Evolutionary conservation across 2,329 filamentous ascomycete genomes (phyloP).

Genomic region (Fusarium fujikuroi): DNA sequence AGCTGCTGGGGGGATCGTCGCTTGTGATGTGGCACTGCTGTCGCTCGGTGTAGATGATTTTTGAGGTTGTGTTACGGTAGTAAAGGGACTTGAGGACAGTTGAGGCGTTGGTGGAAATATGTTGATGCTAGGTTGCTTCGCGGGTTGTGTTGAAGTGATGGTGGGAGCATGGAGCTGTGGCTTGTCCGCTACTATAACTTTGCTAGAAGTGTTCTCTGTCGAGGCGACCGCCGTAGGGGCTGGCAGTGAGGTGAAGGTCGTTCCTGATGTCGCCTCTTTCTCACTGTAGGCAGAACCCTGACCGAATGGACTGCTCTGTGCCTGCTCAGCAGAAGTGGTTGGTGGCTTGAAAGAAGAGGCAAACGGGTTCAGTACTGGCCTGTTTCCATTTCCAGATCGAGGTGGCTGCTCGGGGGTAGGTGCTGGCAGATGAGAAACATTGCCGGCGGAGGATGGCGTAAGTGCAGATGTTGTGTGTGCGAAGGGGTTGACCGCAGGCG

Average conservation of each 20-base stretch:
- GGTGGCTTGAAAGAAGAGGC: constrained; percentile 14
- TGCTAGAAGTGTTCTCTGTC: background rate
- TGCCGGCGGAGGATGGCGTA: constrained; percentile 6
- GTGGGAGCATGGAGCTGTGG: background rate
- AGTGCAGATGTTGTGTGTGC: constrained; percentile 13
- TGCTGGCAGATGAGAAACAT: constrained; percentile 7
- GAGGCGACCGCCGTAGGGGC: background rate
- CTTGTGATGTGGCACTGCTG: background rate
- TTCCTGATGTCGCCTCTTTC: background rate
- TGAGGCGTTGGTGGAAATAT: constrained; percentile 30
- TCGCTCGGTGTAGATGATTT: background rate
- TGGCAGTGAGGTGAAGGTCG: constrained; percentile 17
- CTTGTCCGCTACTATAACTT: background rate
- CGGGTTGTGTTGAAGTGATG: background rate
- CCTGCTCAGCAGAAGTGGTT: background rate
- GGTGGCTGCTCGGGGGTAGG: background rate
- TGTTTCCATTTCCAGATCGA: constrained; percentile 4
- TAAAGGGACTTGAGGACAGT: constrained; percentile 18
- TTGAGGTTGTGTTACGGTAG: constrained; percentile 13
- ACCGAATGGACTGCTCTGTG: constrained; percentile 22
- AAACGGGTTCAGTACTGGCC: constrained; percentile 29
- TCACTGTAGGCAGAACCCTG: constrained; percentile 2
- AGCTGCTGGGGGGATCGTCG: background rate
- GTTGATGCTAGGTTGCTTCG: constrained; percentile 25
- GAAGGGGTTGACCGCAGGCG: constrained; percentile 37